Conservation (phyloP, 306 rosid genomes). For the Cyamopsis tetragonoloba region DNA sequence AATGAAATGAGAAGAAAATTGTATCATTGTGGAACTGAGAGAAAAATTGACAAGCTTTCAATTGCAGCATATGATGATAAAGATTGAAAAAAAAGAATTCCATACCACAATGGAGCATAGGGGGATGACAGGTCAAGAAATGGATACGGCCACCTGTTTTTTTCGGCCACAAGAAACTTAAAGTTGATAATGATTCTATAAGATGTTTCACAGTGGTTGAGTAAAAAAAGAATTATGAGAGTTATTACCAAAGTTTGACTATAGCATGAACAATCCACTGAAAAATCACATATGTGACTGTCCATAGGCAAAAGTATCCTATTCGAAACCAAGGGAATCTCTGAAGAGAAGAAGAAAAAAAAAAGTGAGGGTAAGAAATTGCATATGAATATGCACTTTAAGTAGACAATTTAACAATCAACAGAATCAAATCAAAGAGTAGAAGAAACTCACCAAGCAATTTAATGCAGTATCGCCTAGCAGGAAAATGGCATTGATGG, state of each 20-base stretch:
- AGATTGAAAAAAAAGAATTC: neutral
- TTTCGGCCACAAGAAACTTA: neutral
- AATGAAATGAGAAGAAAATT: neutral
- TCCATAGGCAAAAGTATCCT: conserved; percentile 93
- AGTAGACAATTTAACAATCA: neutral
- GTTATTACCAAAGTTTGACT: conserved; percentile 67
- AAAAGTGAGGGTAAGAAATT: conserved; percentile 24
- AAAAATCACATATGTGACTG: conserved; percentile 62
- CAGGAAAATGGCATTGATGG: conserved; percentile 88
- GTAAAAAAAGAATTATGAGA: neutral
- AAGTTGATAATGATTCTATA: conserved; percentile 9
- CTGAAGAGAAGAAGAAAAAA: conserved; percentile 42
- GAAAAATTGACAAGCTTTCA: neutral
- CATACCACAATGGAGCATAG: conserved; percentile 82
- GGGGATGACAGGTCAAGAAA: conserved; percentile 88
- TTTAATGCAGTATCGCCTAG: conserved; percentile 82
- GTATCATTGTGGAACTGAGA: neutral
- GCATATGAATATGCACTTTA: neutral
- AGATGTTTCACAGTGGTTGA: neutral
- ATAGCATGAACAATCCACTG: conserved; percentile 88
- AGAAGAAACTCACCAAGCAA: conserved; percentile 67
- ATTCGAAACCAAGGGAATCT: conserved; percentile 92
- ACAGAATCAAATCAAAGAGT: neutral
- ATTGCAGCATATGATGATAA: neutral
- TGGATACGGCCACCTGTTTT: conserved; percentile 98